Evolutionary conservation across 805 yeast species (phyloP).

Genomic region (Starmerella davenportii): DNA sequence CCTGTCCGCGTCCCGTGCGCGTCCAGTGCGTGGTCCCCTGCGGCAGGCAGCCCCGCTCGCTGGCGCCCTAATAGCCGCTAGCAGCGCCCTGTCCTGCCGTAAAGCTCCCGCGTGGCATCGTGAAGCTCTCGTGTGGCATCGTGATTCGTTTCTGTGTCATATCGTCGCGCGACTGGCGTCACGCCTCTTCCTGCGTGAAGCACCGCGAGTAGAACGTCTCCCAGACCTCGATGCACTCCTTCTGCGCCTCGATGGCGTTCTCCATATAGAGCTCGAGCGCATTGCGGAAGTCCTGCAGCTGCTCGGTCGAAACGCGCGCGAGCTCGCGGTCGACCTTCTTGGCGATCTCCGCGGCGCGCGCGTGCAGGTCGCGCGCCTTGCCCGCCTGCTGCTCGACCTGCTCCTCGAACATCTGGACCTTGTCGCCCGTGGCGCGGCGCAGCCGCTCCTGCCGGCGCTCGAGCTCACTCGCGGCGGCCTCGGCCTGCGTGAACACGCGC

Average conservation of each 20-base stretch:
- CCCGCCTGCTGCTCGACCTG: constrained; percentile 35
- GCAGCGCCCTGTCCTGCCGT: no score
- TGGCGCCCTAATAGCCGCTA: no score
- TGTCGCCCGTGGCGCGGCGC: constrained; percentile 36
- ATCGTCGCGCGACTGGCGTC: no score
- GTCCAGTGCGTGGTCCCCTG: no score
- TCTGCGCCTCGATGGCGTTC: constrained; percentile 78
- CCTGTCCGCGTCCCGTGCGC: no score
- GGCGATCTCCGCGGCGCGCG: constrained; percentile 45
- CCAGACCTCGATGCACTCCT: constrained; percentile 42
- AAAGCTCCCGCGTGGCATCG: no score
- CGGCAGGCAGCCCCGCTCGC: no score
- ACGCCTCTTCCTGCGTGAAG: no score
- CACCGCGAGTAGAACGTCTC: constrained; percentile 36
- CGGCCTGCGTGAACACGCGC: constrained; percentile 33
- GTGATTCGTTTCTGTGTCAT: no score
- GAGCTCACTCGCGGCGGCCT: constrained; percentile 30
- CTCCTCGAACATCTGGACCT: constrained; percentile 39
- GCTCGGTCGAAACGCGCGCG: constrained; percentile 49
- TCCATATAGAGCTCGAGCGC: constrained; percentile 82
- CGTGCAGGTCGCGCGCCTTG: constrained; percentile 35
- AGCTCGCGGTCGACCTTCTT: constrained; percentile 52
- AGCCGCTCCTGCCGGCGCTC: constrained; percentile 33
- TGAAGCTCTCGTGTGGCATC: no score
- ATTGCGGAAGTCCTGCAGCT: constrained; percentile 67